Conservation (phyloP, 805 yeast genomes). For the Lachancea kluyveri region DNA sequence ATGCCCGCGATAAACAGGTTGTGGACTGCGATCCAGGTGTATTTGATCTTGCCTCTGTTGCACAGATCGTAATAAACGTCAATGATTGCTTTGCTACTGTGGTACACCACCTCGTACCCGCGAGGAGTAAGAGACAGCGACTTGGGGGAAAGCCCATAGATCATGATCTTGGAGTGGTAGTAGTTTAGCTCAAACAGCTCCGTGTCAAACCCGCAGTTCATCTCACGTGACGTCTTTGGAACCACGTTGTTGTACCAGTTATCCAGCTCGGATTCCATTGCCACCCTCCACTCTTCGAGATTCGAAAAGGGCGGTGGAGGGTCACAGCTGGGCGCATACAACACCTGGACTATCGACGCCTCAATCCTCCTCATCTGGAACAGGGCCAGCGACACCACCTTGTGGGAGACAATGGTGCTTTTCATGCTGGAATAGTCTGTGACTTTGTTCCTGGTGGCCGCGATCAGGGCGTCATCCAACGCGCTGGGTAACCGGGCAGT, state of each 20-base stretch:
- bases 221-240: conserved; percentile 49
- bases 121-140: conserved; percentile 46
- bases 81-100: conserved; percentile 63
- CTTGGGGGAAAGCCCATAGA: conserved; percentile 76
- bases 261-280: conserved; percentile 46
- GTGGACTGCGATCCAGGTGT: conserved; percentile 92
- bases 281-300: conserved; percentile 59
- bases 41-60: conserved; percentile 56
- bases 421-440: conserved; percentile 36
- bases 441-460: conserved; percentile 28
- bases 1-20: conserved; percentile 86
- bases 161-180: conserved; percentile 62
- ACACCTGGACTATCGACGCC: conserved; percentile 63
- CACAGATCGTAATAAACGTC: conserved; percentile 54
- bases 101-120: conserved; percentile 52
- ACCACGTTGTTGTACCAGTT: conserved; percentile 52
- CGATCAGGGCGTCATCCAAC: conserved; percentile 65
- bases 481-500: conserved; percentile 65
- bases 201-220: conserved; percentile 70
- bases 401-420: conserved; percentile 53
- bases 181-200: conserved; percentile 71
- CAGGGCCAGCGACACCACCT: conserved; percentile 59
- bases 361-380: conserved; percentile 68
- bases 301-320: conserved; percentile 55
- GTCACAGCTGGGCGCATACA: conserved; percentile 63